Base-by-base conservation (phyloP, 805 yeast genomes). In the Starmera dryadoides region DNA sequence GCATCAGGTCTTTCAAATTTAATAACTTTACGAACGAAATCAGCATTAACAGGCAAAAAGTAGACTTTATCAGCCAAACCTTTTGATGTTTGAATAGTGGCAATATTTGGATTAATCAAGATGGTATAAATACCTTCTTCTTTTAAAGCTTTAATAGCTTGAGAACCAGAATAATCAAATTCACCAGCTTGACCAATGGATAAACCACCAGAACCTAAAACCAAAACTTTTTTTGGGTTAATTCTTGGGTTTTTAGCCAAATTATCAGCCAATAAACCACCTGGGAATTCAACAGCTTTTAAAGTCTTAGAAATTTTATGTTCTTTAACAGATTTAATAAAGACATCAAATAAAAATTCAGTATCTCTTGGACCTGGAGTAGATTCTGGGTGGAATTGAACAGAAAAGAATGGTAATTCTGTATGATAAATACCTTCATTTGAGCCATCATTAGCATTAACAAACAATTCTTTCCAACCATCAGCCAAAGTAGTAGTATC, bases 111-210 rank as follows among this genome's bases (percentile, higher is more conserved):
- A 66, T 93, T 93, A 59, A 93, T 89, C 58, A 93, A 75, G 50
- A 93, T 82, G 41, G 98, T 89, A 73, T 91, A 87, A 48, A 91
- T 93, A 45, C 96, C 96, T 68, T 89, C 98, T 70, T 93, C 97
- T 64, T 87, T 91, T 67, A 93, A 74, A 35, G 98, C 98, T 68
- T 93, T 93, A 67, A 93, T 93, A 43, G 98, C 98, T 69, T 93
- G 98, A 40, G 96, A 87, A 58, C 98, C 98, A 34, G 97, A 88
- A 69, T 93, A 93, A 64, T 93, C 98, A 58, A 93, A 93, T 68
- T 93, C 98, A 66, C 98, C 98, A 47, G 98, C 98, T 71, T 93
- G 98, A 50, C 98, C 98, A 60, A 93, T 93, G 41, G 96, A 86
- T 55, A 93, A 73, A 62, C 98, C 98, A 71, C 98, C 98, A 38